These are phyloP conservation scores for Xylaria cubensis DNA, from an alignment of 495 filamentous ascomycete genomes.

Conservation along the genomic window DNA sequence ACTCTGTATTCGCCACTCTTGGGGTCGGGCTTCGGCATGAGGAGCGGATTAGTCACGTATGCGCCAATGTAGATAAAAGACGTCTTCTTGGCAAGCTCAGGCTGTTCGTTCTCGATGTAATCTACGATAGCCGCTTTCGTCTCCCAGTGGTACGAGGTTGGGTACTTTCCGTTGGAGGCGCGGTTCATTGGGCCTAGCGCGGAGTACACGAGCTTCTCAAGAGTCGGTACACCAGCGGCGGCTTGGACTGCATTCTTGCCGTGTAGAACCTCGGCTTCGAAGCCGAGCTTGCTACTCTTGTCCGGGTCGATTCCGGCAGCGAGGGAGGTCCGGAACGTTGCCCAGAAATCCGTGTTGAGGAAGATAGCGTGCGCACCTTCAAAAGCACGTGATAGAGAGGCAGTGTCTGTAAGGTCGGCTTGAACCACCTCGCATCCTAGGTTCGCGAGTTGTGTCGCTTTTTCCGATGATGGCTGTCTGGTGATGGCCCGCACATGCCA, in stretches of 20 bases:
- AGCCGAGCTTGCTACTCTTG: constrained; percentile 45
- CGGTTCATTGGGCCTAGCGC: constrained; percentile 43
- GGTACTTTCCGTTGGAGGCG: constrained; percentile 48
- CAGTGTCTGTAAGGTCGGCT: constrained; percentile 24
- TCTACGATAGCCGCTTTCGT: constrained; percentile 47
- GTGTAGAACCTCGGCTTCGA: constrained; percentile 47
- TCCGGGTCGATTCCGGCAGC: constrained; percentile 28
- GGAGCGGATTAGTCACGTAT: constrained; percentile 38
- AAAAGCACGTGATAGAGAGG: constrained; percentile 28
- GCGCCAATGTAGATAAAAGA: constrained; percentile 45
- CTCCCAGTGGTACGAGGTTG: constrained; percentile 47
- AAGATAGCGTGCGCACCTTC: constrained; percentile 30
- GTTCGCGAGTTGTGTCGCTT: constrained; percentile 32
- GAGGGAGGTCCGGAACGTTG: constrained; percentile 23
- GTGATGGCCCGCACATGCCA: constrained; percentile 46
- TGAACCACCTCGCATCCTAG: constrained; percentile 42
- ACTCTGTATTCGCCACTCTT: constrained; percentile 37
- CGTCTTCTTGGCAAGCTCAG: constrained; percentile 38
- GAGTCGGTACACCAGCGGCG: constrained; percentile 50
- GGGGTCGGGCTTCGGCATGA: constrained; percentile 42
- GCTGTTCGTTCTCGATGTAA: constrained; percentile 43
- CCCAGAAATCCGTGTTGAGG: constrained; percentile 34
- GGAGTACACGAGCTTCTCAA: constrained; percentile 53
- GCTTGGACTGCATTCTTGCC: constrained; percentile 39
- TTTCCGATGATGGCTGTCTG: constrained; percentile 33